Conservation (phyloP, 768 basidiomycete species). For the Astraeus odoratus region DNA sequence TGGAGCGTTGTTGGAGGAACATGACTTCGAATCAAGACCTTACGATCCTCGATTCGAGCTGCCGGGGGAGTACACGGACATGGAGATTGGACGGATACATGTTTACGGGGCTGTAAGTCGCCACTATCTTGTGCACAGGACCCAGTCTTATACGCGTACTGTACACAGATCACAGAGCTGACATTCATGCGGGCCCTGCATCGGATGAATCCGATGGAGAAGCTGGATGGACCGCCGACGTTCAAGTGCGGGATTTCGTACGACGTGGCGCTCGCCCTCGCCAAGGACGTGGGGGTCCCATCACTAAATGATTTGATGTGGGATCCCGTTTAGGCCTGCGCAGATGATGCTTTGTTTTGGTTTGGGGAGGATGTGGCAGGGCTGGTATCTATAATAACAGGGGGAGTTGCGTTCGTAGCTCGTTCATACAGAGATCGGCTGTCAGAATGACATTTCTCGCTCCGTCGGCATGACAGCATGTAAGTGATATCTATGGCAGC, state of each 20-base stretch:
- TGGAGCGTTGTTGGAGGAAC: constrained; percentile 69
- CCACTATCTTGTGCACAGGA: not conserved
- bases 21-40: constrained; percentile 42
- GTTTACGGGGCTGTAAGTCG: constrained; percentile 51
- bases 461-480: too few species aligned
- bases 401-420: not conserved
- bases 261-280: constrained; percentile 45
- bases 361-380: too few species aligned
- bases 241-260: constrained; percentile 72
- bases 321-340: constrained; percentile 37
- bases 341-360: not conserved
- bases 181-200: constrained; percentile 59
- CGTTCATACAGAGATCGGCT: too few species aligned
- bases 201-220: constrained; percentile 53
- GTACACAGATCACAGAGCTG: constrained; percentile 58
- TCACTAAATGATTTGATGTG: constrained; percentile 58
- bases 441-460: too few species aligned
- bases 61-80: constrained; percentile 69
- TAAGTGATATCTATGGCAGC: too few species aligned
- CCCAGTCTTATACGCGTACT: not conserved
- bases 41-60: constrained; percentile 42
- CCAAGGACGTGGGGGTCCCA: constrained; percentile 52
- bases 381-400: not conserved
- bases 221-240: constrained; percentile 60
- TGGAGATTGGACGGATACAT: constrained; percentile 59